Conservation (phyloP, 331 rosid species). For the Pyracantha coccinea region DNA sequence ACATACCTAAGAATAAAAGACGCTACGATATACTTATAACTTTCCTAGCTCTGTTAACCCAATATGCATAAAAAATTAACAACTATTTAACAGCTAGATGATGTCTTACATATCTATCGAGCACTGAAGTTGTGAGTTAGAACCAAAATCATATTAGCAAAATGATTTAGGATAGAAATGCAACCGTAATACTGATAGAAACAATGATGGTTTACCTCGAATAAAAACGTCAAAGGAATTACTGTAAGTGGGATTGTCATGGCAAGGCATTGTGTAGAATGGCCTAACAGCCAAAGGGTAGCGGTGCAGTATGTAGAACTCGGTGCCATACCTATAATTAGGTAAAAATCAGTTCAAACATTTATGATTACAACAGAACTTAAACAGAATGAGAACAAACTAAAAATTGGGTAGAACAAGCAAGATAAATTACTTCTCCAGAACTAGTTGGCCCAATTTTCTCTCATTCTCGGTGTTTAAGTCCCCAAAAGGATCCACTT, state of each 20-base stretch:
- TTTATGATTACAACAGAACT: neutral
- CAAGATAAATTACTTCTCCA: constrained; percentile 53
- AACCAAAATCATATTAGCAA: neutral
- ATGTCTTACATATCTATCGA: neutral
- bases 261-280: constrained; percentile 95
- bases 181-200: neutral
- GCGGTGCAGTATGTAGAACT: constrained; percentile 84
- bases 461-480: constrained; percentile 85
- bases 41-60: no score
- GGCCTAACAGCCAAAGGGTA: constrained; percentile 88
- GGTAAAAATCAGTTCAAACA: neutral
- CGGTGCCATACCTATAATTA: constrained; percentile 65
- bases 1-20: no score
- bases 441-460: constrained; percentile 74
- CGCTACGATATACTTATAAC: no score
- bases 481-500: constrained; percentile 85
- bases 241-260: constrained; percentile 61
- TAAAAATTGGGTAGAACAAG: neutral
- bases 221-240: constrained; percentile 95
- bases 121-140: neutral
- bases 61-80: no score
- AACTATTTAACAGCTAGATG: no score
- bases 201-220: constrained; percentile 48
- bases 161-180: neutral
- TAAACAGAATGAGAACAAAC: neutral